Conservation (phyloP, 2,329 filamentous ascomycete genomes). For the Exophiala xenobiotica region DNA sequence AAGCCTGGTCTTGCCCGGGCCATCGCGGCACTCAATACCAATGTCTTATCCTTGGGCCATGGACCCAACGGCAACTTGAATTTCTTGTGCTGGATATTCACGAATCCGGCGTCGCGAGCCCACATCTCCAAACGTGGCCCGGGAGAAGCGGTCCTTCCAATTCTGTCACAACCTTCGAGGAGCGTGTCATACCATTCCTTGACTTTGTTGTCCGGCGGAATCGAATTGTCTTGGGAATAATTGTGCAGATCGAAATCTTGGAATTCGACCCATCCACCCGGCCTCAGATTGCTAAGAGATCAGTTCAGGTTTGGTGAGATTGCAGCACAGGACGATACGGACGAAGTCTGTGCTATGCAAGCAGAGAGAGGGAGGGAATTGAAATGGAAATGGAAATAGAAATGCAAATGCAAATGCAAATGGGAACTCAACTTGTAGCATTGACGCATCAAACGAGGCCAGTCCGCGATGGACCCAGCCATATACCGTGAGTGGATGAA, state of each 20-base stretch:
- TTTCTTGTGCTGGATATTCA: not conserved
- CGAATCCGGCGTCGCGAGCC: not conserved
- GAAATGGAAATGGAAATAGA: too few relatives aligned
- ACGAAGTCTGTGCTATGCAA: too few relatives aligned
- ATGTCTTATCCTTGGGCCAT: not conserved
- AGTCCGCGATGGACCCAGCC: slow-evolving; percentile 57
- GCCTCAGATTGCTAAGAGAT: too few relatives aligned
- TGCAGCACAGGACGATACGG: too few relatives aligned
- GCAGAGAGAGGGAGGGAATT: too few relatives aligned
- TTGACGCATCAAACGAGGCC: slow-evolving; percentile 48
- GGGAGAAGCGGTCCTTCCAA: not conserved
- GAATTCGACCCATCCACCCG: slow-evolving; percentile 48
- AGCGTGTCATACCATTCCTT: not conserved
- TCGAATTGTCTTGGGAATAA: not conserved
- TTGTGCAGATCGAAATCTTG: slow-evolving; percentile 40
- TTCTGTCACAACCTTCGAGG: not conserved
- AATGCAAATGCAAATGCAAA: too few relatives aligned
- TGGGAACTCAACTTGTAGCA: too few relatives aligned
- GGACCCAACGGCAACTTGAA: not conserved
- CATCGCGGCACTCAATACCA: too few relatives aligned
- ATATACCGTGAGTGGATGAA: slow-evolving; percentile 61
- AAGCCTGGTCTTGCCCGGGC: too few relatives aligned
- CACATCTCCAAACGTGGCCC: not conserved
- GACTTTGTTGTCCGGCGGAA: not conserved
- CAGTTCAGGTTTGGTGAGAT: too few relatives aligned